Evolutionary conservation across 768 basidiomycete species (phyloP).

Genomic region (Vararia minispora): DNA sequence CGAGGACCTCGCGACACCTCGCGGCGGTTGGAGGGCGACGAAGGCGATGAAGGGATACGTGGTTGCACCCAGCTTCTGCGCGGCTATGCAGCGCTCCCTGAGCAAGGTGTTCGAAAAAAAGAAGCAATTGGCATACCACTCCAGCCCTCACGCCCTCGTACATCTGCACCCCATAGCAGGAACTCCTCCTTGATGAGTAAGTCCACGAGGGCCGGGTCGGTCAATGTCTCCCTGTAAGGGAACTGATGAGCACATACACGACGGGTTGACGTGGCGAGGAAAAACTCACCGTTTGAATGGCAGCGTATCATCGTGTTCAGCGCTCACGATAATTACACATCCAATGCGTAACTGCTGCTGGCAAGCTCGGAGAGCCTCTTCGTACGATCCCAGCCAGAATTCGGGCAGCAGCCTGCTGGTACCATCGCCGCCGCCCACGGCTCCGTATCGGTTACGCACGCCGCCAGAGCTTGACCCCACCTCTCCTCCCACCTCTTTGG

Average conservation of each 20-base stretch:
- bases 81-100: constrained; percentile 24
- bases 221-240: constrained; percentile 52
- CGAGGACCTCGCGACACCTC: constrained; percentile 25
- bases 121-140: constrained; percentile 36
- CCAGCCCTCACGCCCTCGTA: constrained; percentile 75
- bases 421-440: constrained; percentile 24
- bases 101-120: not conserved
- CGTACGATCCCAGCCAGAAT: constrained; percentile 74
- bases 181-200: constrained; percentile 64
- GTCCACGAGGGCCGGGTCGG: constrained; percentile 59
- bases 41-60: constrained; percentile 93
- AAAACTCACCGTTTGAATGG: constrained; percentile 69
- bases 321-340: constrained; percentile 74
- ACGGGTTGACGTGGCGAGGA: not conserved
- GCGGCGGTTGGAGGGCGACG: constrained; percentile 72
- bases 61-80: constrained; percentile 73
- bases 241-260: not conserved
- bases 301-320: constrained; percentile 82
- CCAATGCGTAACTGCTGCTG: constrained; percentile 65
- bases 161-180: constrained; percentile 88
- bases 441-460: constrained; percentile 15
- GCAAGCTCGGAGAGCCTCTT: constrained; percentile 60
- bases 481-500: constrained; percentile 26
- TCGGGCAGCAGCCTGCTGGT: constrained; percentile 70
- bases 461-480: constrained; percentile 20